phyloP scores from a whole-genome alignment of 345 rosid genomes.

The Excoecaria cochinchinensis region DNA sequence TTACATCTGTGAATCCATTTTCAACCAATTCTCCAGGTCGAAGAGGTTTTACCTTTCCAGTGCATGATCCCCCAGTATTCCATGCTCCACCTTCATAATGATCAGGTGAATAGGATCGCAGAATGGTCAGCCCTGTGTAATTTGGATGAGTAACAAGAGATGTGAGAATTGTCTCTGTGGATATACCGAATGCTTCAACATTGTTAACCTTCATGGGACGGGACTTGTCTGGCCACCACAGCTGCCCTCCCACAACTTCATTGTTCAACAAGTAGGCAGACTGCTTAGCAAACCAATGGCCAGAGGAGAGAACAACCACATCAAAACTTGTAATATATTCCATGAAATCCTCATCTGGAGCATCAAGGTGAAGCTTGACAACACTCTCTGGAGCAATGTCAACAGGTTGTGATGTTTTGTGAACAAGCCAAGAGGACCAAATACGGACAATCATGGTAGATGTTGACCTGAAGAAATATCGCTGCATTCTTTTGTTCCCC shows the following conservation, averaged over 20 bases:
- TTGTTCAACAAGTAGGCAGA: slow-evolving; percentile 78
- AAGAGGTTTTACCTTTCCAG: slow-evolving; percentile 77
- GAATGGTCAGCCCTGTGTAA: slow-evolving; percentile 72
- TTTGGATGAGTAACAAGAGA: slow-evolving; percentile 68
- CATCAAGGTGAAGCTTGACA: slow-evolving; percentile 84
- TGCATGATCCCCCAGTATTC: slow-evolving; percentile 98
- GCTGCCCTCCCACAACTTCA: slow-evolving; percentile 87
- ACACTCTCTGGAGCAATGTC: slow-evolving; percentile 76
- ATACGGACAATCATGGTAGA: slow-evolving; percentile 73
- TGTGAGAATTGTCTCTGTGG: slow-evolving; percentile 73
- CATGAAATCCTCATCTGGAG: slow-evolving; percentile 69
- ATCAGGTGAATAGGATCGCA: slow-evolving; percentile 90
- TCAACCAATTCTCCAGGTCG: slow-evolving; percentile 58
- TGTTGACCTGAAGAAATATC: slow-evolving; percentile 71
- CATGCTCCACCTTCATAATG: slow-evolving; percentile 97
- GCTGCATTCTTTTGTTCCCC: slow-evolving; percentile 86
- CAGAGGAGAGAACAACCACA: slow-evolving; percentile 82
- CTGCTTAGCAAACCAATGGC: slow-evolving; percentile 98
- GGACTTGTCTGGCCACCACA: slow-evolving; percentile 89
- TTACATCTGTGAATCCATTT: slow-evolving; percentile 71
- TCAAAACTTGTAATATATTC: slow-evolving; percentile 65
- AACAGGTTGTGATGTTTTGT: slow-evolving; percentile 52
- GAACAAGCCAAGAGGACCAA: slow-evolving; percentile 99
- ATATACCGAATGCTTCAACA: slow-evolving; percentile 82
- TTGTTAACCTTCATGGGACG: slow-evolving; percentile 72